Percentiles rank a stretch among this genome's conserved stretches.
Evolutionary conservation across 768 basidiomycete species (phyloP).

Genomic region (Kwoniella sp.): DNA sequence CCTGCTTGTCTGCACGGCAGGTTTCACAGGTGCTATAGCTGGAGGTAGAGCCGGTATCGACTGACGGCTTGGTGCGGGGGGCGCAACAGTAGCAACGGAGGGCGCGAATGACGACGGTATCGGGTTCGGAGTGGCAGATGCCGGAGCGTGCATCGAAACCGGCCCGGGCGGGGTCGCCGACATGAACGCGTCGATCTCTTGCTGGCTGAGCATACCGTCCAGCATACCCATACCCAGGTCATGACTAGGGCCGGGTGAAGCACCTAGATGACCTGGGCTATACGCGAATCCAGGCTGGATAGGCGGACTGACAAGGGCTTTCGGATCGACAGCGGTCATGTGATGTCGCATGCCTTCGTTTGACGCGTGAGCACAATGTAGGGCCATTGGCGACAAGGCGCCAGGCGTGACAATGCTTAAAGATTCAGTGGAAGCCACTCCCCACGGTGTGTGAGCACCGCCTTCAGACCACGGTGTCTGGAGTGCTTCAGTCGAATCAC

Average conservation of each 20-base stretch:
- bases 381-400: slow-evolving; percentile 25
- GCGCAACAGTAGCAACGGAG: no score
- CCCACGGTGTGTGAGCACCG: slow-evolving; percentile 1
- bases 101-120: no score
- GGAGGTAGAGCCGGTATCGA: neutral
- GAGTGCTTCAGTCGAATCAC: slow-evolving; percentile 1
- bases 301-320: slow-evolving; percentile 31
- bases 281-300: slow-evolving; percentile 11
- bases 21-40: neutral
- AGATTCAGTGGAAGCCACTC: slow-evolving; percentile 22
- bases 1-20: no score
- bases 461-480: slow-evolving; percentile 23
- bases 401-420: slow-evolving; percentile 16
- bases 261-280: slow-evolving; percentile 2
- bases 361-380: slow-evolving; percentile 26
- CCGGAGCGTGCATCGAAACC: neutral
- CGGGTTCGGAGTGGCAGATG: neutral
- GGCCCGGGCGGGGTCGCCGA: neutral
- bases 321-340: slow-evolving; percentile 28
- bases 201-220: slow-evolving; percentile 14
- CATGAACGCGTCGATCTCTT: slow-evolving; percentile 14
- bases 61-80: neutral
- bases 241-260: neutral
- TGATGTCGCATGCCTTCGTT: slow-evolving; percentile 4
- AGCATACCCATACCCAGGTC: slow-evolving; percentile 6